A percentile compares a stretch with the other conserved stretches of the same genome.
Conservation (phyloP, 2,329 filamentous ascomycete genomes). For the Dactylellina sp. region DNA sequence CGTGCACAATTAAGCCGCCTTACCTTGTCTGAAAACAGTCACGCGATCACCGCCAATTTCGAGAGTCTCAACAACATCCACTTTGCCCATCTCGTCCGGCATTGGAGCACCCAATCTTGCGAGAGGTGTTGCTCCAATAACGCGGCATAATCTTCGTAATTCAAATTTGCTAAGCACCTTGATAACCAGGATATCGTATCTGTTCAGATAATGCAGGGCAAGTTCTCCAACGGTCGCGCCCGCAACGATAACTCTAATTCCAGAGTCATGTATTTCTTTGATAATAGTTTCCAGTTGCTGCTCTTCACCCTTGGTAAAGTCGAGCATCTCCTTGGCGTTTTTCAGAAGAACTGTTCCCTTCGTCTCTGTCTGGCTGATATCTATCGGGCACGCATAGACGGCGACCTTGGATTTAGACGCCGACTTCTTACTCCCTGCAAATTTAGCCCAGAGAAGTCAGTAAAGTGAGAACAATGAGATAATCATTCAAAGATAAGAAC, state of each 20-base stretch:
- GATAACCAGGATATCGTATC: constrained; percentile 93
- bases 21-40: constrained; percentile 88
- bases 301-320: constrained; percentile 98
- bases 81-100: constrained; percentile 98
- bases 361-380: constrained; percentile 95
- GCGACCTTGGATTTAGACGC: constrained; percentile 92
- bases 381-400: constrained; percentile 95
- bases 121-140: constrained; percentile 95
- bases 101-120: constrained; percentile 95
- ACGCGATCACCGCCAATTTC: constrained; percentile 98
- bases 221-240: constrained; percentile 95
- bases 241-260: constrained; percentile 88
- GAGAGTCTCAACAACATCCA: constrained; percentile 95
- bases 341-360: constrained; percentile 97
- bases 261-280: constrained; percentile 96
- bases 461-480: background rate
- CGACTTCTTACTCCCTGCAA: constrained; percentile 78
- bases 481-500: constrained; percentile 54
- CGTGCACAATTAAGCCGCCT: too few species aligned
- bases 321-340: constrained; percentile 98
- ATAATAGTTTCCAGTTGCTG: constrained; percentile 86
- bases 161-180: constrained; percentile 99
- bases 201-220: constrained; percentile 97
- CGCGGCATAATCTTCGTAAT: constrained; percentile 90
- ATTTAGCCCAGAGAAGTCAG: constrained; percentile 5